phyloP scores from a whole-genome alignment of 306 rosid genomes.

The apple (Malus domestica) region DNA sequence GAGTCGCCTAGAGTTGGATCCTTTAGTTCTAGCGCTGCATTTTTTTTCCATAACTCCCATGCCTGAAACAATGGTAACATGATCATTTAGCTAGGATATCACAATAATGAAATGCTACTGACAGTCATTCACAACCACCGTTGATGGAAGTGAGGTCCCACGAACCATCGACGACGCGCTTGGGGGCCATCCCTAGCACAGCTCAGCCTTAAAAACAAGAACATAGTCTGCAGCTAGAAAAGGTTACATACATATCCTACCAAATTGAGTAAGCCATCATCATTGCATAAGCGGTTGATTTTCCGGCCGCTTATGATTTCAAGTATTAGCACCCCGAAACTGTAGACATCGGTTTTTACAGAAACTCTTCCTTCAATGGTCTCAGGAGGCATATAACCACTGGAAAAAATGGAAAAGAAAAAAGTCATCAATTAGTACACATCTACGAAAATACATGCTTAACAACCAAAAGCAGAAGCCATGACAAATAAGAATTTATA shows the following conservation, averaged over 20 bases:
- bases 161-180: too few relatives aligned
- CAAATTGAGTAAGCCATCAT: neutral
- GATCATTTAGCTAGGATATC: neutral
- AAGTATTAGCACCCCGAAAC: slow-evolving; percentile 1
- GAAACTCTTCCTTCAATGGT: neutral
- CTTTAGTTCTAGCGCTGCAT: neutral
- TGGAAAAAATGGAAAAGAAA: neutral
- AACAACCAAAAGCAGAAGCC: neutral
- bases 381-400: slow-evolving; percentile 23
- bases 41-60: slow-evolving; percentile 3
- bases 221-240: neutral
- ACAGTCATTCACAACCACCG: too few relatives aligned
- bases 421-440: too few relatives aligned
- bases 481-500: neutral
- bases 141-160: too few relatives aligned
- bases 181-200: too few relatives aligned
- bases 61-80: neutral
- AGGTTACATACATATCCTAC: slow-evolving; percentile 1
- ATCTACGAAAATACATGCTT: neutral
- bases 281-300: neutral
- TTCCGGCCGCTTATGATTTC: neutral
- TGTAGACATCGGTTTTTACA: neutral
- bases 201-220: too few relatives aligned
- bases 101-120: too few relatives aligned
- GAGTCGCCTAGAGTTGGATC: neutral